Base-by-base conservation (phyloP, 495 filamentous ascomycete species). In the Daldinia grandis region DNA sequence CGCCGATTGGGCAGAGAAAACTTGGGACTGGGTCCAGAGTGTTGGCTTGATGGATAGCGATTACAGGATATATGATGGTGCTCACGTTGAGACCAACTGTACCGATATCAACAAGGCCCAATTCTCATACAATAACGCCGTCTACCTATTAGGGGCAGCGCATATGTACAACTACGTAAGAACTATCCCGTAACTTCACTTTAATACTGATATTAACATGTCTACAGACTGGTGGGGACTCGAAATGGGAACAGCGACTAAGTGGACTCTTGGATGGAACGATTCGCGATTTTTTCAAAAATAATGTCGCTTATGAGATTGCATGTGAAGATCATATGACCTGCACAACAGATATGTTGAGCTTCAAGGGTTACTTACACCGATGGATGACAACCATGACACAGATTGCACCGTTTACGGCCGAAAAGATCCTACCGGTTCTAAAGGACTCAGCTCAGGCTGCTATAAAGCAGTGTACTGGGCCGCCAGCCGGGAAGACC, bases 321-420 rank as follows among this genome's bases (percentile, higher is more conserved):
- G 82, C 87, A 17, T 94, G 92, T 79, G 91, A 93, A 71, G 76
- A 82, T 49, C 86, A 79, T 7, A 79, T 82, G 64, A 82, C 76
- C 2, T 93, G 92, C 80, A 88, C 91, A 70, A 83, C 87, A n/a
- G 91, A 94, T 71, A 91, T 93, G 80, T 80, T 88, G 40, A 89
- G 86, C 44, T 95, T 94, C 88, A 94, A 94, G 78, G 92, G 90
- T 19, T 93, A 92, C 78, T 79, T 93, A 6, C 81, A 91, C 25
- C 90, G 92, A 40, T 94, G 91, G 90, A 85, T 95, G 86, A 84
- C 86, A n/a, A 82, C 84, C n/a, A 84, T 88, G 31, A 88, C 90
- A 9, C 88, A 93, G 75, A 76, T 93, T 44, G 91, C 89, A 0
- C 91, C 93, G 0, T 89, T 88, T 73, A 90, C 86, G 6, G 79